Evolutionary conservation across 441 rosid species (phyloP), one percentile per base, ranked within the genome.

Genomic region (Corymbia citriodora): DNA sequence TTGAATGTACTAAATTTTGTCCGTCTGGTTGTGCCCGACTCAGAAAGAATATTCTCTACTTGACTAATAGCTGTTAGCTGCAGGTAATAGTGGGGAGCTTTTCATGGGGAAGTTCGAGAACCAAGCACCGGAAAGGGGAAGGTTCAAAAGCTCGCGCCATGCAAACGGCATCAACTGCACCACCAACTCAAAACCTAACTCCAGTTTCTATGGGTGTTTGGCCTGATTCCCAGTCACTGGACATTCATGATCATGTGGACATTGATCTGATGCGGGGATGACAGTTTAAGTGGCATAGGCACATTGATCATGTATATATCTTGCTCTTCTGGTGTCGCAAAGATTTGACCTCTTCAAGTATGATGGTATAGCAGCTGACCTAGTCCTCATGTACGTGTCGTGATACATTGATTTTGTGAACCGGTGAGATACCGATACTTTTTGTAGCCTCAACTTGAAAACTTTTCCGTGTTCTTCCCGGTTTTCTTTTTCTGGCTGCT

Each of bases 1-100:
- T 79, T 15, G 18, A 79, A 79, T 45, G 85, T 45, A 23, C 52
- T 79, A 23, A 59, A 61, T 55, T 87, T 55, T 87, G 61, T 40
- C 53, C 8, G 8, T 87, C 50, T 55, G 33, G 11, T 87, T 33
- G 68, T 36, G 50, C 49, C 68, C 2, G 61, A 45, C 61, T 23
- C 61, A 21, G 61, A 14, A 31, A 57, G 48, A 57, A 29, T 57
- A 40, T 87, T 13, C 52, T 57, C 52, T 55, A 57, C 68, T 87
- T 57, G 88, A 57, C 49, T 57, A 29, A 55, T 55, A 57, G 70
- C 1, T 55, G 21, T 8, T 63, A 55, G 48, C 48, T 81, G 65
- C 93, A 96, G 99, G 98, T 98, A 57, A 96, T 96, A 18, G 95
- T 96, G 89, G 99, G 99, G 89, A 98, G 98, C 94, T 98, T 98